Evolutionary conservation across 805 yeast genomes (phyloP), one percentile per base, ranked within the genome.

Genomic region (Starmera caribaea): DNA sequence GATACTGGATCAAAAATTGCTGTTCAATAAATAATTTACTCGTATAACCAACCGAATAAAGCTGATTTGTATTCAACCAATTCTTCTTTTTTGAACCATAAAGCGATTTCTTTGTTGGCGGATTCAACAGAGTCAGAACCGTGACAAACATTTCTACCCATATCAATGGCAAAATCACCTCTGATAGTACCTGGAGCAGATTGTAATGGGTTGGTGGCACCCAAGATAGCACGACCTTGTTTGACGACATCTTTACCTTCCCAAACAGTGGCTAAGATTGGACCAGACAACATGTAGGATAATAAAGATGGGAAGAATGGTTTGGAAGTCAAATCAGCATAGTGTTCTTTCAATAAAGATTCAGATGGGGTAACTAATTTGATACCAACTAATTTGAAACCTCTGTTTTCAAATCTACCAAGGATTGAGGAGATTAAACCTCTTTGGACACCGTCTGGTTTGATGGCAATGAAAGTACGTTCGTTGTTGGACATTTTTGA

Each of bases 381-480:
- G 65, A 92, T 81, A 58, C 84, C 98, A 51, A 90, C 97, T 59
- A 92, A 80, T 74, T 90, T 92, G 88, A 69, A 92, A 58, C 98
- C 99, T 72, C 95, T 86, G 76, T 80, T 73, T 76, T 89, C 96
- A 70, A 94, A 92, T 71, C 97, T 87, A 57, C 81, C 74, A 55
- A 92, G 65, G 74, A 92, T 89, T 55, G 83, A 75, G 65, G 94
- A 70, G 71, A 90, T 75, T 65, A 92, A 76, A 49, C 97, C 97
- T 74, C 99, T 87, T 78, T 92, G 97, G 77, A 92, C 97, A 73
- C 97, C 99, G 71, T 92, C 99, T 71, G 99, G 99, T 80, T 84
- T 84, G 62, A 84, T 80, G 53, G 94, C 94, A 72, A 84, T 84
- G 65, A 84, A 84, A 62, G 94, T 84, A 82, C 95, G 82, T 71